phyloP scores from a whole-genome alignment of 176 grass and related monocot genomes.

The Ensete glaucum region DNA sequence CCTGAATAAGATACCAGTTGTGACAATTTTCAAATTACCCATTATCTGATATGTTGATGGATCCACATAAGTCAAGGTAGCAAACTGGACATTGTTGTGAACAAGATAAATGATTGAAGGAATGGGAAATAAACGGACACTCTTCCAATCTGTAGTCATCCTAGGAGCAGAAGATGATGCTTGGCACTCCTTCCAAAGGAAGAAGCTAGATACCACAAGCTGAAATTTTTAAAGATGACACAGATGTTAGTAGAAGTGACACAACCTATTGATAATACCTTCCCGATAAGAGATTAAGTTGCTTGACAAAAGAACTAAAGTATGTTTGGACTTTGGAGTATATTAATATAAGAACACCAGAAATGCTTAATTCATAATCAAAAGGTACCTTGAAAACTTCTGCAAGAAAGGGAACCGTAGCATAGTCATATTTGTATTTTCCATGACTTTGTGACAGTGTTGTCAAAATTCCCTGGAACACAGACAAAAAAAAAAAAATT shows the following conservation, averaged over 20 bases:
- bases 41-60: conserved; percentile 98
- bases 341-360: not conserved
- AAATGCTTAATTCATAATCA: not conserved
- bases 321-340: not conserved
- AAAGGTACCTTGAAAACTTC: conserved; percentile 76
- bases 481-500: conserved; percentile 1
- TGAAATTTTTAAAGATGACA: conserved; percentile 30
- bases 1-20: conserved; percentile 95
- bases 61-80: conserved; percentile 84
- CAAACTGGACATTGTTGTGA: conserved; percentile 94
- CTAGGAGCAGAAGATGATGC: conserved; percentile 48
- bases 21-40: conserved; percentile 99
- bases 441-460: conserved; percentile 85
- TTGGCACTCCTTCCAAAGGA: conserved; percentile 79
- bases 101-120: conserved; percentile 90
- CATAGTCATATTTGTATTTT: conserved; percentile 82
- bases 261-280: not conserved
- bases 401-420: conserved; percentile 85
- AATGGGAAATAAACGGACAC: conserved; percentile 54
- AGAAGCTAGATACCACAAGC: conserved; percentile 68
- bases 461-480: conserved; percentile 74
- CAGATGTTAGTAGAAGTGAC: not conserved
- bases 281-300: not conserved
- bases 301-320: not conserved
- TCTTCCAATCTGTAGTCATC: conserved; percentile 90